These are phyloP conservation scores for Cryptococcus neoformans DNA, from an alignment of 1,284 basidiomycete species.

Conservation along the genomic window DNA sequence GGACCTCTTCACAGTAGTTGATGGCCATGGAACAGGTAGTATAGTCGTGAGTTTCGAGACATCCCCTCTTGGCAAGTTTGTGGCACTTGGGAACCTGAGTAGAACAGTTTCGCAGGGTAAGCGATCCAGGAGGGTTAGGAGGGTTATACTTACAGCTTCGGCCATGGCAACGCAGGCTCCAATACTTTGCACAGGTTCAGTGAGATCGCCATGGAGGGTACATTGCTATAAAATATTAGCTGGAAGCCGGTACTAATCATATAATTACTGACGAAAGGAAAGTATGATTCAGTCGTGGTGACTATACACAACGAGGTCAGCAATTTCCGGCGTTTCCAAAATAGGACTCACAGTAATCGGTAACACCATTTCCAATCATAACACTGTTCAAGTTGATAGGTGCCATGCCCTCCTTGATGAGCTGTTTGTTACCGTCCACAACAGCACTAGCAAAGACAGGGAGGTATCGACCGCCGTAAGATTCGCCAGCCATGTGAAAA, in stretches of 20 bases:
- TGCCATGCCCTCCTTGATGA: slow-evolving; percentile 60
- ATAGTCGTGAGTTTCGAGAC: slow-evolving; percentile 52
- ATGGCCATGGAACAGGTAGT: slow-evolving; percentile 62
- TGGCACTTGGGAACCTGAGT: slow-evolving; percentile 41
- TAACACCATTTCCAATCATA: slow-evolving; percentile 67
- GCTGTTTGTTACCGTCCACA: slow-evolving; percentile 68
- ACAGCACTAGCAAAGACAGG: slow-evolving; percentile 77
- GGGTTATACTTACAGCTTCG: slow-evolving; percentile 30
- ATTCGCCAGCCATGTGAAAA: slow-evolving; percentile 67
- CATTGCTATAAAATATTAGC: slow-evolving; percentile 29
- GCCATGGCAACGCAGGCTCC: slow-evolving; percentile 41
- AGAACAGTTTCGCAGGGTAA: not conserved
- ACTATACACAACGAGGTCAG: slow-evolving; percentile 12
- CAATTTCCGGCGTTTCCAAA: not conserved
- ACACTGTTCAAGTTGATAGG: slow-evolving; percentile 75
- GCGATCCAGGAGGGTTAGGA: not conserved
- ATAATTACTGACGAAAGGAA: slow-evolving; percentile 30
- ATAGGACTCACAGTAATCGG: slow-evolving; percentile 42
- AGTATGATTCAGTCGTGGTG: slow-evolving; percentile 39
- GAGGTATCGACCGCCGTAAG: slow-evolving; percentile 63
- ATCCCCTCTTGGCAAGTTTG: slow-evolving; percentile 32
- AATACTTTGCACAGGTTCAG: slow-evolving; percentile 39
- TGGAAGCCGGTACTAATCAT: not conserved
- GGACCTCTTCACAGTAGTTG: slow-evolving; percentile 56
- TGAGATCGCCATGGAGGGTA: slow-evolving; percentile 37